These are phyloP conservation scores for Abelmoschus esculentus DNA, from an alignment of 345 rosid genomes.

Conservation along the genomic window DNA sequence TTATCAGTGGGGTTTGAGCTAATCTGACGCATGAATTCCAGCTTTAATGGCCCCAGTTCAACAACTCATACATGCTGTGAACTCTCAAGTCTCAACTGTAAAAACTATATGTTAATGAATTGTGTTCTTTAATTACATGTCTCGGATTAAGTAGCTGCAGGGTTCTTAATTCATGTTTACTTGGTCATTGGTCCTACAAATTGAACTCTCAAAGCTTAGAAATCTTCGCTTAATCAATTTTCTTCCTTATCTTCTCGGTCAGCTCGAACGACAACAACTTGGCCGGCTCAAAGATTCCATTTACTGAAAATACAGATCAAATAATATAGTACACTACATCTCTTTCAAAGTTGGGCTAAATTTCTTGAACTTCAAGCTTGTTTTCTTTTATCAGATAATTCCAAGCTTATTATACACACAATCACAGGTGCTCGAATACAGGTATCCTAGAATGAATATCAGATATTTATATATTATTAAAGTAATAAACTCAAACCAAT, in stretches of 20 bases:
- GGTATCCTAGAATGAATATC: no score
- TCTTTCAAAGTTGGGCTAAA: not conserved
- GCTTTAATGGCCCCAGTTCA: conserved; percentile 12
- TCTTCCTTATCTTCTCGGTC: not conserved
- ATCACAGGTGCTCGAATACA: no score
- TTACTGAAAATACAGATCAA: not conserved
- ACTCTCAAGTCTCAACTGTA: not conserved
- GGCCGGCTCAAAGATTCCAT: not conserved
- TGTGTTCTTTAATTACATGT: no score
- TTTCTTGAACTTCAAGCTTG: not conserved
- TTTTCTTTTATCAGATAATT: not conserved
- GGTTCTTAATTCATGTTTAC: conserved; percentile 21
- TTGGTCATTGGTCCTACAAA: not conserved
- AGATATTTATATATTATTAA: no score
- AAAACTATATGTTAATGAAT: not conserved
- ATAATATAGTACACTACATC: not conserved
- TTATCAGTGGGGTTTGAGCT: not conserved
- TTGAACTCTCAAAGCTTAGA: not conserved
- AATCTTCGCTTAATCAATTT: not conserved
- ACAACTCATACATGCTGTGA: conserved; percentile 5
- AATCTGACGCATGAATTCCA: not conserved
- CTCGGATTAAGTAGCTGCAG: no score
- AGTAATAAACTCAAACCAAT: no score
- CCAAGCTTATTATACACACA: not conserved
- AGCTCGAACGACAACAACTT: not conserved